Conservation (phyloP, 768 basidiomycete genomes). For the Suillus discolor region DNA sequence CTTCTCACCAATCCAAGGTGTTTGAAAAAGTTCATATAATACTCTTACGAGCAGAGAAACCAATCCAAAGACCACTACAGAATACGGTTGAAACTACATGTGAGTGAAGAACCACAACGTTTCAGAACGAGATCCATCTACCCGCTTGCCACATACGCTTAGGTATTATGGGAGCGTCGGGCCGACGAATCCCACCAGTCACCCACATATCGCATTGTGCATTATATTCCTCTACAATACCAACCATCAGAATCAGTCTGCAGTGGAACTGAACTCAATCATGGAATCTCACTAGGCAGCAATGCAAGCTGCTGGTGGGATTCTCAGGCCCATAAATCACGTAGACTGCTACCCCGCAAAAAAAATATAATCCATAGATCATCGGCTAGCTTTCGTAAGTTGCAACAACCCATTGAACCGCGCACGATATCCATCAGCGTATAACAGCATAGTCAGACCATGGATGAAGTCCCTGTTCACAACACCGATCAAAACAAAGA, state of each 20-base stretch:
- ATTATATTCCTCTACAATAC: neutral
- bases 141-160: too few relatives aligned
- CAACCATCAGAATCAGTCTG: neutral
- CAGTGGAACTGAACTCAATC: neutral
- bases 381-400: slow-evolving; percentile 41
- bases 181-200: neutral
- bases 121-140: neutral
- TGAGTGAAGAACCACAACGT: neutral
- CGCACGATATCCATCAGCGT: slow-evolving; percentile 50
- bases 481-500: slow-evolving; percentile 3
- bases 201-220: neutral
- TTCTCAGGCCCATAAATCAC: neutral
- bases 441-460: slow-evolving; percentile 49
- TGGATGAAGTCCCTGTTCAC: slow-evolving; percentile 51
- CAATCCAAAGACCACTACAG: neutral
- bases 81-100: neutral
- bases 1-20: neutral
- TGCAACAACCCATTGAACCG: slow-evolving; percentile 42
- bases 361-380: slow-evolving; percentile 2
- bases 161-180: neutral
- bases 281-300: neutral
- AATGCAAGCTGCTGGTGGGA: neutral
- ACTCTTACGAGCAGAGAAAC: neutral
- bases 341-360: neutral
- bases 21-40: neutral